Evolutionary conservation across 2,329 filamentous ascomycete species (phyloP).

Genomic region (Fusarium lyarnte): DNA sequence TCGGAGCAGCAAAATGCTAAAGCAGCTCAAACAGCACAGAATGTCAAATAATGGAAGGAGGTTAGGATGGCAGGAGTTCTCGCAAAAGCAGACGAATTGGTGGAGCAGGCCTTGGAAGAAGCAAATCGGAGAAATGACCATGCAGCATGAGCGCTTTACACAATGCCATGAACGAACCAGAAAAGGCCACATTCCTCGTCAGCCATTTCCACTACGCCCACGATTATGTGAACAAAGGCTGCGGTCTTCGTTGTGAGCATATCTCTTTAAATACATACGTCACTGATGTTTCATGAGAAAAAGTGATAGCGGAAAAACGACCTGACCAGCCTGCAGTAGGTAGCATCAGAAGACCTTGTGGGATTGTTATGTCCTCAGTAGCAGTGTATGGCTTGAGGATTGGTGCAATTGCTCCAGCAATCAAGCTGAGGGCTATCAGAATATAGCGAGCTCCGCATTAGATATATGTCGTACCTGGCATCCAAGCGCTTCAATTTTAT

Average conservation of each 20-base stretch:
- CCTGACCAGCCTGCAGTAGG: neutral
- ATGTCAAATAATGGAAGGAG: neutral
- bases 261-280: neutral
- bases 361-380: neutral
- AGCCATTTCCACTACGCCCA: conserved; percentile 10
- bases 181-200: neutral
- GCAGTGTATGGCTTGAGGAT: neutral
- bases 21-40: conserved; percentile 1
- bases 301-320: conserved; percentile 3
- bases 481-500: conserved; percentile 27
- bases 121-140: neutral
- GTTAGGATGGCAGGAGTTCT: neutral
- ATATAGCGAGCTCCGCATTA: conserved; percentile 19
- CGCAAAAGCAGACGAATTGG: neutral
- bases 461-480: conserved; percentile 19
- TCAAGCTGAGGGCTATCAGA: conserved; percentile 29
- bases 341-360: neutral
- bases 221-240: conserved; percentile 29
- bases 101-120: neutral
- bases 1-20: conserved; percentile 22
- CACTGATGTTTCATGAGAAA: neutral
- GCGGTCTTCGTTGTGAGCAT: conserved; percentile 31
- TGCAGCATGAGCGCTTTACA: conserved; percentile 3
- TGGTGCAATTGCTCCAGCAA: neutral
- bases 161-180: conserved; percentile 11